Base-by-base conservation (phyloP, 495 filamentous ascomycete genomes). In the Rostrohypoxylon terebratum region DNA sequence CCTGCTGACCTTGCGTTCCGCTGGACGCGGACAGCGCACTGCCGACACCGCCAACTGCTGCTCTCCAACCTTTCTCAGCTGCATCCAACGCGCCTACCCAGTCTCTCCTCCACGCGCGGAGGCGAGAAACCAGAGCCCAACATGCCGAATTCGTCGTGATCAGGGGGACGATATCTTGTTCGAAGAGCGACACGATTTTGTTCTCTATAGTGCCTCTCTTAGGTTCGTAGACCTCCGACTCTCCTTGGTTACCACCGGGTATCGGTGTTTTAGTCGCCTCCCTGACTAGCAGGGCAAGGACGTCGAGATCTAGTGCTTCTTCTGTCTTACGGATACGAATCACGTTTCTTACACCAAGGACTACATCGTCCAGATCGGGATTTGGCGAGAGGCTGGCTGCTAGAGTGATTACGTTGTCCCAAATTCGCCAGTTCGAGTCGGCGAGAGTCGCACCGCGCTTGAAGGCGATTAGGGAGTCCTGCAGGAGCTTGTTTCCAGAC, bases 351-450 rank as follows among this genome's bases (percentile, higher is more conserved):
- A 96, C 84, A 0, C 92, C 93, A 11, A 89, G 81, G 14, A 97
- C 79, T 18, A 97, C 83, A 44, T 97, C 93, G 1, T 83, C 78
- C 77, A 91, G 92, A 0, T 92, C 87, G 0, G 92, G 90, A 23
- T 66, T 72, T 0, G 94, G 94, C 0, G 86, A 85, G 14, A 94
- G 83, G 8, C 93, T 91, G 4, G 92, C 88, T 0, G 92, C 91
- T 42, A 99, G 90, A 1, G 91, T 93, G 53, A 98, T 86, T 13
- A 97, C 88, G 75, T 99, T 99, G 68, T 97, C 93, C 94, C 94
- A 98, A 70, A 99, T 97, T 65, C 93, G 88, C 85, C 89, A 91
- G 80, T 94, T 92, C 65, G 92, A 90, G 77, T 92, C 86, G 36
- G 96, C 94, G 21, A 96, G 87, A 13, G 86, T 82, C 2, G 93